phyloP scores from a whole-genome alignment of 352 stramenopile genomes.

The Pythium grandisporangium region DNA sequence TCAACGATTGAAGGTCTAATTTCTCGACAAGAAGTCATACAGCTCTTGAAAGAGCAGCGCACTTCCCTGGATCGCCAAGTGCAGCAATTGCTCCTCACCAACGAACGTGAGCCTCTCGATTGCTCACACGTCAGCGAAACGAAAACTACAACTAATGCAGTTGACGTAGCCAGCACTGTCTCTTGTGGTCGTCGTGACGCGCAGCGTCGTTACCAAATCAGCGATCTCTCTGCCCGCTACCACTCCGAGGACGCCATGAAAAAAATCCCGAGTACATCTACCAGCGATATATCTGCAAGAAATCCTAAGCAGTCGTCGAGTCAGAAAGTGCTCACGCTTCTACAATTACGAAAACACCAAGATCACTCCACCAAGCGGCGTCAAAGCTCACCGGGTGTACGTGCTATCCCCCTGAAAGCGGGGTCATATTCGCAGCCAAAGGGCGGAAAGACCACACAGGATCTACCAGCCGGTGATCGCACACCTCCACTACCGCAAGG shows the following conservation, averaged over 20 bases:
- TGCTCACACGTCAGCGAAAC: not conserved
- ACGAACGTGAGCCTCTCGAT: not conserved
- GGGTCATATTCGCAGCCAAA: too few species aligned
- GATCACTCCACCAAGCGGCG: conserved; percentile 3
- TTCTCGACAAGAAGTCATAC: conserved; percentile 7
- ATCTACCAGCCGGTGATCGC: too few species aligned
- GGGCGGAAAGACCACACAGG: too few species aligned
- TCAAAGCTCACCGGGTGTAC: conserved; percentile 10
- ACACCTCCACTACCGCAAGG: too few species aligned
- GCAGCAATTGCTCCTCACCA: conserved; percentile 3
- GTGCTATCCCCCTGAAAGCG: too few species aligned
- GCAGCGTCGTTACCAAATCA: too few species aligned
- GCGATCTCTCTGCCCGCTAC: too few species aligned
- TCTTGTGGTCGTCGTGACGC: too few species aligned
- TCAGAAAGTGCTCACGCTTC: conserved; percentile 41
- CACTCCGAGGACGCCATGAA: not conserved
- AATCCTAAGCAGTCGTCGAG: conserved; percentile 11
- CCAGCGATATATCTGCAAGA: too few species aligned
- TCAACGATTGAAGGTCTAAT: conserved; percentile 10
- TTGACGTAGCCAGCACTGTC: too few species aligned
- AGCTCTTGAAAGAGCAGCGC: conserved; percentile 7
- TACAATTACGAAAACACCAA: conserved; percentile 32
- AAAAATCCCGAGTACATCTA: too few species aligned
- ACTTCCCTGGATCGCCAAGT: conserved; percentile 11
- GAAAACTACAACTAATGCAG: too few species aligned